Percentiles rank a stretch among this genome's conserved stretches.
These are phyloP conservation scores for Penicillium samsonianum DNA, from an alignment of 495 filamentous ascomycete genomes.

Conservation along the genomic window DNA sequence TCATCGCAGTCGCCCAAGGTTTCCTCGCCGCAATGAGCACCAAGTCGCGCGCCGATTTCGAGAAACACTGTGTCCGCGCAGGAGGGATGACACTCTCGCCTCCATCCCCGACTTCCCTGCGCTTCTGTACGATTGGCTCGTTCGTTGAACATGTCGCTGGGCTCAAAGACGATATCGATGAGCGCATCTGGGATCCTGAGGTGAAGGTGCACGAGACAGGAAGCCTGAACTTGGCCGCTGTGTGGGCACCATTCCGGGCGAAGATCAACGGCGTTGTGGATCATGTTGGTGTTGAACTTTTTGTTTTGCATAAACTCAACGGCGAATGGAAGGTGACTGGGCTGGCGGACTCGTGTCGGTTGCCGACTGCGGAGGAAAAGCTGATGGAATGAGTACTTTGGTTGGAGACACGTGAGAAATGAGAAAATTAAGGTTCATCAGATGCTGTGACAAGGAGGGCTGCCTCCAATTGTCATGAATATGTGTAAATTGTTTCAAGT, in stretches of 20 bases:
- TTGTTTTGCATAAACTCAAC: constrained; percentile 41
- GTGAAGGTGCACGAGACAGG: constrained; percentile 37
- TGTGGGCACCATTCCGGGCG: constrained; percentile 45
- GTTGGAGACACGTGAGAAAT: neutral
- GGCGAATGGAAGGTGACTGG: constrained; percentile 45
- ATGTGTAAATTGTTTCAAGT: constrained; percentile 13
- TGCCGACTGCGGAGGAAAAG: constrained; percentile 39
- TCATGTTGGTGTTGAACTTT: constrained; percentile 45
- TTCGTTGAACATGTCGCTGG: constrained; percentile 40
- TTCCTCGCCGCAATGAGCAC: constrained; percentile 37
- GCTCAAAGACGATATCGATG: constrained; percentile 37
- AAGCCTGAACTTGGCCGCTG: constrained; percentile 32
- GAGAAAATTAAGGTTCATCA: constrained; percentile 1
- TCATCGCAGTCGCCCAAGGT: constrained; percentile 36
- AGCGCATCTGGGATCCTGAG: constrained; percentile 43
- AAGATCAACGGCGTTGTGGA: constrained; percentile 44
- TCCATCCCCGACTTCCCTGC: constrained; percentile 33
- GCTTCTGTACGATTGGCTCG: constrained; percentile 43
- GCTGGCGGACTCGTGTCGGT: constrained; percentile 42
- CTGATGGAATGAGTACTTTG: constrained; percentile 21
- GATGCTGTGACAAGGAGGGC: constrained; percentile 6
- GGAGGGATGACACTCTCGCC: constrained; percentile 44
- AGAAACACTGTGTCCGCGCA: constrained; percentile 41
- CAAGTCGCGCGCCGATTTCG: constrained; percentile 38
- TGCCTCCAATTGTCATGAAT: constrained; percentile 14